Evolutionary conservation across 768 basidiomycete genomes (phyloP).

Genomic region (Postia placenta): DNA sequence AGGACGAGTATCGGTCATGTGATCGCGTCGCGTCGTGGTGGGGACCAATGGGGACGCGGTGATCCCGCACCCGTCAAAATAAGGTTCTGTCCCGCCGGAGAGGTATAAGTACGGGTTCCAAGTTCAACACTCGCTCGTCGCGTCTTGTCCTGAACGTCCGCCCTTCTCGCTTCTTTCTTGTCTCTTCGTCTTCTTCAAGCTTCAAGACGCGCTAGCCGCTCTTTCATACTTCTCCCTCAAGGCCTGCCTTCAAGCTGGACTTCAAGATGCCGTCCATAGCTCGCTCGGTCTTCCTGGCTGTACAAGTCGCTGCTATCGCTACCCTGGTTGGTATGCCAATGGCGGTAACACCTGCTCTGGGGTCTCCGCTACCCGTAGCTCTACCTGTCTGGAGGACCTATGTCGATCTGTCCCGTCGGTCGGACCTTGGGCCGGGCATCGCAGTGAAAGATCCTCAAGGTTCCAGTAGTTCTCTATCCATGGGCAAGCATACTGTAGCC

Average conservation of each 20-base stretch:
- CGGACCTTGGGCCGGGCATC: slow-evolving; percentile 2
- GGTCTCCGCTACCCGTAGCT: slow-evolving; percentile 21
- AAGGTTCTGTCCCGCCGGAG: slow-evolving; percentile 16
- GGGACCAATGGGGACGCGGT: slow-evolving; percentile 15
- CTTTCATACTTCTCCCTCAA: not conserved
- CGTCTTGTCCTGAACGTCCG: slow-evolving; percentile 15
- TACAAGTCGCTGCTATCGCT: slow-evolving; percentile 35
- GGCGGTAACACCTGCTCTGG: slow-evolving; percentile 17
- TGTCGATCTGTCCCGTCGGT: slow-evolving; percentile 15
- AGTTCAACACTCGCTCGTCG: slow-evolving; percentile 9
- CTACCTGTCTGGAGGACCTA: slow-evolving; percentile 11
- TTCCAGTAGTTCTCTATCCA: not conserved
- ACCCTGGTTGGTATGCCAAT: slow-evolving; percentile 25
- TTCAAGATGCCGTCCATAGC: slow-evolving; percentile 30
- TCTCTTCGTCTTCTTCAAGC: slow-evolving; percentile 9
- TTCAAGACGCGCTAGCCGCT: slow-evolving; percentile 21
- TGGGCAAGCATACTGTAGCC: slow-evolving; percentile 1
- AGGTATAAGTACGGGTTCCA: slow-evolving; percentile 17
- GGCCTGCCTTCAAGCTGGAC: slow-evolving; percentile 5
- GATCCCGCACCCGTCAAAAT: slow-evolving; percentile 5
- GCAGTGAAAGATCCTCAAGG: slow-evolving; percentile 4
- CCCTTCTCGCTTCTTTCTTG: slow-evolving; percentile 13
- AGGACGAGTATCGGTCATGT: slow-evolving; percentile 6
- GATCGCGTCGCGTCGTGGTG: slow-evolving; percentile 11
- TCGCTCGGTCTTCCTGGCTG: slow-evolving; percentile 33